Percentiles rank a stretch among this genome's conserved stretches.
phyloP scores from a whole-genome alignment of 805 yeast species.

The Ogataea minuta region DNA sequence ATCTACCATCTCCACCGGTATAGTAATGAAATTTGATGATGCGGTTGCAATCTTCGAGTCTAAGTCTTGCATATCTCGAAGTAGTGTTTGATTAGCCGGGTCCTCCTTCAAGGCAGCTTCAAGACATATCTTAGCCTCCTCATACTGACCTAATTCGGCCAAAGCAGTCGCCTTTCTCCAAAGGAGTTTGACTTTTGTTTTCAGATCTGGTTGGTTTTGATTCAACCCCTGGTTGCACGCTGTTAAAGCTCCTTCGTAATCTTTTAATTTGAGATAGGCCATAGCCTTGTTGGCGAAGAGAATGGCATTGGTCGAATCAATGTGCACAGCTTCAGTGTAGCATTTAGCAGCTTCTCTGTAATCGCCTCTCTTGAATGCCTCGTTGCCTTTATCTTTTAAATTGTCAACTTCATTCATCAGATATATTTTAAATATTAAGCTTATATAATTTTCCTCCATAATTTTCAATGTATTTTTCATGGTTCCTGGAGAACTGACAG shows the following conservation, averaged over 20 bases:
- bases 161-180: slow-evolving; percentile 50
- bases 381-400: slow-evolving; percentile 49
- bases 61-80: slow-evolving; percentile 3
- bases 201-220: slow-evolving; percentile 22
- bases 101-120: slow-evolving; percentile 26
- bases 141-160: slow-evolving; percentile 33
- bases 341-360: slow-evolving; percentile 49
- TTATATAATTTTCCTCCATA: background rate
- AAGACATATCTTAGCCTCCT: slow-evolving; percentile 29
- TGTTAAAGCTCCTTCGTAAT: slow-evolving; percentile 47
- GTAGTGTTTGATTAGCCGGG: slow-evolving; percentile 9
- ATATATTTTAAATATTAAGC: background rate
- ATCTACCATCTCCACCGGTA: slow-evolving; percentile 9
- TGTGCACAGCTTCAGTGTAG: slow-evolving; percentile 54
- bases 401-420: slow-evolving; percentile 25
- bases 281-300: slow-evolving; percentile 69
- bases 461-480: slow-evolving; percentile 7
- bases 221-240: slow-evolving; percentile 52
- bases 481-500: slow-evolving; percentile 51
- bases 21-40: background rate
- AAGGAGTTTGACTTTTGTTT: slow-evolving; percentile 44
- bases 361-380: slow-evolving; percentile 44
- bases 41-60: background rate
- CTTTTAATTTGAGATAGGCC: slow-evolving; percentile 52
- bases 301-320: slow-evolving; percentile 50